Conservation (phyloP, 306 rosid species). For the Rubus idaeus region DNA sequence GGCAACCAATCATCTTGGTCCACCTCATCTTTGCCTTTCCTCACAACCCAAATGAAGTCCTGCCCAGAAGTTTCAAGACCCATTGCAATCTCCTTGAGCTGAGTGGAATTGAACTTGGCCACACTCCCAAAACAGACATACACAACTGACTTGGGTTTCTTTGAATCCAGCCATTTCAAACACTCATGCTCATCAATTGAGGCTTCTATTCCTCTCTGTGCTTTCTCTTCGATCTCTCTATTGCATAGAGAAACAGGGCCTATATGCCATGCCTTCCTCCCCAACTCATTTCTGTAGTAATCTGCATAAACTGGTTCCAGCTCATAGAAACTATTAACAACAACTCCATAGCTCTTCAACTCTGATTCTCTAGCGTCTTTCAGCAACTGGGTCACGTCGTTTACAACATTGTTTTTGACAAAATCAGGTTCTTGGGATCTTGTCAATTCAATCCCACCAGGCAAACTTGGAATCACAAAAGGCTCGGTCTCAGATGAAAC, state of each 20-base stretch:
- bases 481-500: constrained; percentile 43
- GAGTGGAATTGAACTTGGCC: constrained; percentile 24
- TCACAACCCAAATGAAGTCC: constrained; percentile 48
- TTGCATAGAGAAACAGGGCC: constrained; percentile 38
- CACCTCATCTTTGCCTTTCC: not conserved
- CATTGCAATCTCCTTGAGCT: constrained; percentile 34
- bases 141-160: constrained; percentile 33
- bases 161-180: constrained; percentile 34
- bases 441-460: constrained; percentile 39
- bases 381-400: not conserved
- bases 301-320: constrained; percentile 36
- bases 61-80: constrained; percentile 36
- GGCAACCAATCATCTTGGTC: constrained; percentile 26
- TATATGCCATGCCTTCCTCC: constrained; percentile 33
- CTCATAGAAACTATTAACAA: constrained; percentile 41
- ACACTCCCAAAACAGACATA: constrained; percentile 39
- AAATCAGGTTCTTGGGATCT: constrained; percentile 29
- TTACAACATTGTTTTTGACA: not conserved
- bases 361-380: not conserved
- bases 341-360: constrained; percentile 18
- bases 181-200: constrained; percentile 29
- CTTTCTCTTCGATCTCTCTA: constrained; percentile 12
- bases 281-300: constrained; percentile 27
- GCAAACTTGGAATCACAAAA: constrained; percentile 49
- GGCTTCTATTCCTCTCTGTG: constrained; percentile 22